phyloP scores from a whole-genome alignment of 1,284 basidiomycete species.

The Hymenochaete sp. region DNA sequence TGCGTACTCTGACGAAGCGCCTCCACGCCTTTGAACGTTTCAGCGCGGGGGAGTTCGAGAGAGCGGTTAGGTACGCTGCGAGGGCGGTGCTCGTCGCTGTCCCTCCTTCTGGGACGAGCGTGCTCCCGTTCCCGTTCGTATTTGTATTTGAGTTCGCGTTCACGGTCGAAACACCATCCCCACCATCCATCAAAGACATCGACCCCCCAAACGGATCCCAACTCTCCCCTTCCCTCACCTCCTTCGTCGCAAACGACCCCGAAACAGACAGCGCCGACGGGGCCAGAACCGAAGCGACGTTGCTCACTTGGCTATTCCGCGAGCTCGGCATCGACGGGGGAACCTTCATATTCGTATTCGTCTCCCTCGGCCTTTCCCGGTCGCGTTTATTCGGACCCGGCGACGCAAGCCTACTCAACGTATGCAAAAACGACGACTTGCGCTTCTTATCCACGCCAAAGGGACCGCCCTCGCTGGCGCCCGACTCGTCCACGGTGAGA shows the following conservation, averaged over 20 bases:
- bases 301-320: slow-evolving; percentile 12
- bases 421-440: slow-evolving; percentile 73
- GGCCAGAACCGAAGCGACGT: slow-evolving; percentile 2
- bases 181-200: no score
- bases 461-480: no score
- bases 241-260: slow-evolving; percentile 14
- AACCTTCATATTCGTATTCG: no score
- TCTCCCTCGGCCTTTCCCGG: slow-evolving; percentile 16
- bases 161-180: slow-evolving; percentile 15
- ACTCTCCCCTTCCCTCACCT: slow-evolving; percentile 15
- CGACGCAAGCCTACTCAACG: slow-evolving; percentile 71
- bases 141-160: slow-evolving; percentile 12
- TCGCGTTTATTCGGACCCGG: slow-evolving; percentile 39
- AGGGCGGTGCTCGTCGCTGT: slow-evolving; percentile 57
- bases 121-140: no score
- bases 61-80: slow-evolving; percentile 68
- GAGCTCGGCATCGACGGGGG: slow-evolving; percentile 10
- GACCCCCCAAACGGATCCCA: slow-evolving; percentile 20
- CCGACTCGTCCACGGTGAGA: slow-evolving; percentile 39
- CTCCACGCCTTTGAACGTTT: slow-evolving; percentile 69
- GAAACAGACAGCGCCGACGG: not conserved
- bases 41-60: slow-evolving; percentile 59
- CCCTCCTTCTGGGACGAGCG: no score
- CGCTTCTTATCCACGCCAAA: slow-evolving; percentile 40
- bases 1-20: slow-evolving; percentile 76